Percentiles rank a stretch among this genome's conserved stretches.
Conservation (phyloP, 495 filamentous ascomycete species). For the Pseudoneurospora amorphoporcata region DNA sequence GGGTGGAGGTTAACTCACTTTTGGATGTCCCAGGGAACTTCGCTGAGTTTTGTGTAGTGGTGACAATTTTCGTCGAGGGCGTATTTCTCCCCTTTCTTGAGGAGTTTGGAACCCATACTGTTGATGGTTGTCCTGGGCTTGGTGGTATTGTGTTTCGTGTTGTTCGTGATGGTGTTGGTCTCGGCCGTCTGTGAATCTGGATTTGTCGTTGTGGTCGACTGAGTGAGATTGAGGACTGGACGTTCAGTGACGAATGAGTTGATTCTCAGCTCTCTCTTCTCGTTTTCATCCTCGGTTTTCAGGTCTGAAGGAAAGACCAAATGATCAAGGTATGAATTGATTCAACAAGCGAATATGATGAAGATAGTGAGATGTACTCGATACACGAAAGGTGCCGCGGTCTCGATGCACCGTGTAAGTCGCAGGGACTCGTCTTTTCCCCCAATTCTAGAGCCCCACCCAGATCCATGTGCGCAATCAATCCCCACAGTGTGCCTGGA, state of each 20-base stretch:
- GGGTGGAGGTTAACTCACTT: slow-evolving; percentile 42
- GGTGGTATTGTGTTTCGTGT: background rate
- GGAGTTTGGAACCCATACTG: slow-evolving; percentile 6
- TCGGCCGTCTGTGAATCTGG: background rate
- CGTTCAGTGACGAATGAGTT: background rate
- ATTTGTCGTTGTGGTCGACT: background rate
- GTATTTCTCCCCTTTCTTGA: slow-evolving; percentile 15
- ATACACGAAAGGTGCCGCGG: background rate
- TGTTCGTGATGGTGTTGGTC: background rate
- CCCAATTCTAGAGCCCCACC: background rate
- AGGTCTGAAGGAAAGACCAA: background rate
- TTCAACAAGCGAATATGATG: background rate
- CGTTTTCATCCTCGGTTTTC: background rate
- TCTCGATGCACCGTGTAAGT: background rate
- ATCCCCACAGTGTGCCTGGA: background rate
- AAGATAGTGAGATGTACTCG: background rate
- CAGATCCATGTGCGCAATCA: background rate
- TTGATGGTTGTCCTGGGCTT: background rate
- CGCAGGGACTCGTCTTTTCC: background rate
- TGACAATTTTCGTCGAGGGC: slow-evolving; percentile 45
- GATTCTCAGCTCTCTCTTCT: background rate
- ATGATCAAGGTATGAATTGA: background rate
- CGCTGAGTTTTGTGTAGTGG: slow-evolving; percentile 50
- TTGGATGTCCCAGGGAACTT: slow-evolving; percentile 68
- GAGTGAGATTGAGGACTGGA: background rate